Evolutionary conservation across 2,329 filamentous ascomycete species (phyloP).

Genomic region (Neofusicoccum cordaticola): DNA sequence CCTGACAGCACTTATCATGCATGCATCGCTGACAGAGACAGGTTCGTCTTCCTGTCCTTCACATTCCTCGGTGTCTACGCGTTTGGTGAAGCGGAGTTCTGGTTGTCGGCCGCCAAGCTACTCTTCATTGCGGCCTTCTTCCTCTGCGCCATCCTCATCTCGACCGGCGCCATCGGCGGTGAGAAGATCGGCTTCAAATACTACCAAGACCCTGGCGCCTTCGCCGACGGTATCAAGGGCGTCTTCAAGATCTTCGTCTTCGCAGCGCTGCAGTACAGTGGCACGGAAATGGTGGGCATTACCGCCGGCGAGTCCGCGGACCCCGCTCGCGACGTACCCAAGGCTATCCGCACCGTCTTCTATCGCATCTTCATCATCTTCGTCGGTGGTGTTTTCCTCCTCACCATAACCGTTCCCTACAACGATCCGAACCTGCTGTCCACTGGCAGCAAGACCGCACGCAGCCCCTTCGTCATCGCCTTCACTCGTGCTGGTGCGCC

Average conservation of each 20-base stretch:
- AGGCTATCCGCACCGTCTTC: constrained; percentile 90
- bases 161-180: constrained; percentile 62
- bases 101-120: constrained; percentile 84
- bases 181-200: constrained; percentile 74
- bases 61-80: constrained; percentile 76
- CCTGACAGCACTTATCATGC: background rate
- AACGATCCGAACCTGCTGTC: constrained; percentile 62
- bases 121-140: constrained; percentile 88
- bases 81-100: constrained; percentile 81
- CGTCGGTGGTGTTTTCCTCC: constrained; percentile 73
- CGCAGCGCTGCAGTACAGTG: constrained; percentile 71
- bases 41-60: constrained; percentile 67
- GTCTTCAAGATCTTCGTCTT: constrained; percentile 75
- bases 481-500: constrained; percentile 80
- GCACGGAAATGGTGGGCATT: constrained; percentile 74
- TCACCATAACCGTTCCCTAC: constrained; percentile 80
- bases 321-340: constrained; percentile 79
- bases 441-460: constrained; percentile 64
- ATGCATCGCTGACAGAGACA: background rate
- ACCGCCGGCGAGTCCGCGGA: constrained; percentile 77
- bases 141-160: constrained; percentile 80
- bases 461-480: constrained; percentile 88
- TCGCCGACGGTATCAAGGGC: constrained; percentile 78
- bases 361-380: constrained; percentile 90
- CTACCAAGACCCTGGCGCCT: constrained; percentile 77